Evolutionary conservation across 2,329 filamentous ascomycete genomes (phyloP), one percentile per base, ranked within the genome.

Genomic region (Aaosphaeria pasadenensis): DNA sequence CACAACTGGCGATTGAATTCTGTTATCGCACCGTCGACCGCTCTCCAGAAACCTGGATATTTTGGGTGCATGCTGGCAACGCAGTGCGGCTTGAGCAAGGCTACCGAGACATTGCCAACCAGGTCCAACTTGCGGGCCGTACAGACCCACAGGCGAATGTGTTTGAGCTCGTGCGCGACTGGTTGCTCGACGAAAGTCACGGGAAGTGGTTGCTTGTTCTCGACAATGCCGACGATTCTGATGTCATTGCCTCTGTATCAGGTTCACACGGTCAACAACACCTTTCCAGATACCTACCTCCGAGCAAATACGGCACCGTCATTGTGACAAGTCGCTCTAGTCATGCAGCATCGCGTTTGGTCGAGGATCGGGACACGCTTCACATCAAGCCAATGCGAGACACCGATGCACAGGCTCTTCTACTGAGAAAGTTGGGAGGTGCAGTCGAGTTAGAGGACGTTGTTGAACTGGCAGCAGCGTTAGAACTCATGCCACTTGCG

Each of bases 401-500:
- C 1, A 11, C 29, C 1, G 42, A 47, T 7, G 51, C 51, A 1
- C 13, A 35, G 7, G 35, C 41, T 11, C 51, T 57, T 17, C 43
- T 57, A 4, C 11, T 2, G 39, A 40, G 24, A 40, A 30, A 47
- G 29, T 7, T 30, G 2, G 30, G 24, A 43, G 30, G 4, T 2
- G 17, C 7, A 11, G 29, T 7, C 9, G 9, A 43, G 6, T 17
- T 30, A 7, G 17, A 11, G 11, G 41, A 51, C 11, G 39, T 43
- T 2, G 24, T 11, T 5, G n/a, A 38, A 5, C 31, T 57, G 11
- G 30, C 44, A 30, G 24, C 7, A 1, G 43, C 30, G 1, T 48
- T 57, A 5, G 52, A 50, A 3, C 30, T 38, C 28, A 57, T 69
- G 43, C 67, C 67, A 6, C 63, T 70, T 28, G 66, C 67, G 1